Base-by-base conservation (phyloP, 352 stramenopile species). In the Aphanomyces stellatus region DNA sequence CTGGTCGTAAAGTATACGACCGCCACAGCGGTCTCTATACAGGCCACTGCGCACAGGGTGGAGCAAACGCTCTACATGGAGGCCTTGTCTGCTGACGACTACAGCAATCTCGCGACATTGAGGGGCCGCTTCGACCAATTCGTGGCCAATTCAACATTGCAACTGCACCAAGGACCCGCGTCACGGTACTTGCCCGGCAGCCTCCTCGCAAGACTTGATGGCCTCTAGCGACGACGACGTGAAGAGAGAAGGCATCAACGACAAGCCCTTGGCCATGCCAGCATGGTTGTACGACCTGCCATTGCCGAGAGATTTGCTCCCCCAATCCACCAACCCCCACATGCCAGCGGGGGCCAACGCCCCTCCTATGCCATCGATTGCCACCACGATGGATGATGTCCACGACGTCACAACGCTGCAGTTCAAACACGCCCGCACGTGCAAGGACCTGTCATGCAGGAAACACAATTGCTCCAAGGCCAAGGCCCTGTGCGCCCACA, bases 11-110 rank as follows among this genome's bases (percentile, higher is more conserved):
- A 95, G 63, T 76, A 85, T 15, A 86, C 87, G n/a, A 79, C 78
- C 31, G 90, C 83, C 1, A 83, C 80, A 19, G 91, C 93, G 59
- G 93, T 93, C 69, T 93, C 93, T 66, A 85, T 84, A 6, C 76
- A 84, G 51, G 87, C 93, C 61, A 95, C 93, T 41, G 87, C 87
- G 7, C 76, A 85, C 27, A 74, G 87, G 43, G 62, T 95, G 17
- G 87, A 95, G 62, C 85, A 95, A 61, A 93, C 83, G 19, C 62
- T 95, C 22, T 95, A 95, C 64, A 93, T 93, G 85, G 87, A 81
- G 53, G 84, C 87, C 5, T 61, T 77, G 28, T 93, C 87, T 6
- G 81, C 82, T 43, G 83, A 91, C 71, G 83, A 95, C 40, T 95
- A 95, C 73, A 92, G 82, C 66, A 91, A 93, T 55, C 80, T 95